phyloP scores from a whole-genome alignment of 2,329 filamentous ascomycete species.

The Colletotrichum chlorophyti region DNA sequence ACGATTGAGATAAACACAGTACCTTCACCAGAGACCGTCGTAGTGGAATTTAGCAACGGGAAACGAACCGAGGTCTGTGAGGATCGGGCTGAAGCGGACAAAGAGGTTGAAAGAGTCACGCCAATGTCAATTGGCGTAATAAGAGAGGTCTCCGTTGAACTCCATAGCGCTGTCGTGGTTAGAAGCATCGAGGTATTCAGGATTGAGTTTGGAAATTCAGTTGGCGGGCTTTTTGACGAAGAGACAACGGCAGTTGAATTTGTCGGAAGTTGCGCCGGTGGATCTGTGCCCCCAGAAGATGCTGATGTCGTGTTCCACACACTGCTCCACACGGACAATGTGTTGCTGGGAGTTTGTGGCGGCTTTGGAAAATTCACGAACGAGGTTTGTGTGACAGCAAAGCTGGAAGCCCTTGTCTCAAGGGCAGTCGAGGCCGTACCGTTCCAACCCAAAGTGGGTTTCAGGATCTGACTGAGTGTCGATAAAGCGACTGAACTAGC shows the following conservation, averaged over 20 bases:
- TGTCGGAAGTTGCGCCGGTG: neutral
- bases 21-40: neutral
- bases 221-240: neutral
- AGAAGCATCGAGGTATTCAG: neutral
- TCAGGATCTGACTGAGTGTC: neutral
- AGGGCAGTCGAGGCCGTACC: neutral
- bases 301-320: neutral
- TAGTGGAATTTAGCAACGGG: slow-evolving; percentile 7
- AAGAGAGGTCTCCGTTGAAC: neutral
- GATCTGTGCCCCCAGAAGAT: neutral
- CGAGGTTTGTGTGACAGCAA: neutral
- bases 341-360: neutral
- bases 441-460: neutral
- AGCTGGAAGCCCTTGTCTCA: neutral
- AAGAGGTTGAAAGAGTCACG: neutral
- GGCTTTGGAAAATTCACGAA: neutral
- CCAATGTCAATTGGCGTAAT: neutral
- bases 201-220: neutral
- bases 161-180: neutral
- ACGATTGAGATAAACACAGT: neutral
- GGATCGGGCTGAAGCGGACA: neutral
- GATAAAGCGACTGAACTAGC: neutral
- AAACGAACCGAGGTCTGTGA: neutral
- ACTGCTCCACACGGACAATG: neutral
- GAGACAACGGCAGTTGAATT: neutral